Evolutionary conservation across 306 rosid species (phyloP), one percentile per base, ranked within the genome.

Genomic region (Trifolium dubium): DNA sequence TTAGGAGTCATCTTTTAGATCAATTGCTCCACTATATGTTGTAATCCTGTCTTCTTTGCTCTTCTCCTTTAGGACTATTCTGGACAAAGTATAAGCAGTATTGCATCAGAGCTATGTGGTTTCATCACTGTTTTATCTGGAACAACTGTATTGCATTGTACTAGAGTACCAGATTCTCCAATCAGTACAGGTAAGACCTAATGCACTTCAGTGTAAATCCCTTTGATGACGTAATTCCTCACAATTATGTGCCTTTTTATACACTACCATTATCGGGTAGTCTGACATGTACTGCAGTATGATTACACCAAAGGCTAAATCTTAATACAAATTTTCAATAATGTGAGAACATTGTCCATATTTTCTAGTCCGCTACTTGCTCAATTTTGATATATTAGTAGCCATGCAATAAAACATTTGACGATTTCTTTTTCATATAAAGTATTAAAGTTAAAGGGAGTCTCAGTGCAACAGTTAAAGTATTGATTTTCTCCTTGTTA

Each of bases 101-200:
- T 93, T 64, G 90, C 75, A 19, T 93, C 98, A 6, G 98, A 86
- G 83, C 85, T 93, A 46, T 93, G 97, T 73, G 98, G 98, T 44
- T 88, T 93, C 77, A 74, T 91, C 75, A 93, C 96, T 41, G 88
- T 93, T 35, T 87, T 93, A 78, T 91, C 98, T 18, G 98, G 98
- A 68, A 93, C 98, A 66, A 59, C 82, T 55, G 79, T 93, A 65
- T 85, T 93, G 83, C 98, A 93, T 53, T 74, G 90, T 67, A 93
- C 94, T 70, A 86, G 92, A 71, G 89, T 88, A 59, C 82, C 94
- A 19, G 89, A 93, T 72, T 86, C 89, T 56, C 87, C 90, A 14
- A 69, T 72, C n/a, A 55, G 35, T 84, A 64, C 92, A 84, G 98
- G 97, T 93, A 72, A 79, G 50, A 73, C 40, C 80, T 74, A 68